Base-by-base conservation (phyloP, 1,139 yeast species). In the Pneumocystis wakefieldiae region DNA sequence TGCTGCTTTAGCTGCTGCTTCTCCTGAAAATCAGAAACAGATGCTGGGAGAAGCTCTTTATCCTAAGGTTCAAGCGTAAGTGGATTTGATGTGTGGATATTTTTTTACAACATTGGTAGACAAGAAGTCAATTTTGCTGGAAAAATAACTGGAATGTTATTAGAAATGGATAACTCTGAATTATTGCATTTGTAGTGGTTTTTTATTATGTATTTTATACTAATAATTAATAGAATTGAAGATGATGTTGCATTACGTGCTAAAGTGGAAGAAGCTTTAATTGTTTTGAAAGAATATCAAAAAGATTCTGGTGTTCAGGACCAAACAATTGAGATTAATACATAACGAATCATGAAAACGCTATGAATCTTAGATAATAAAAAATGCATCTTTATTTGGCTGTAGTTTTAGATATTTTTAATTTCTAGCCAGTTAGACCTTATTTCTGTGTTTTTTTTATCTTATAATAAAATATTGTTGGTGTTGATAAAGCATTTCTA, bases 131-230 rank as follows among this genome's bases (percentile, higher is more conserved):
- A 89, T 78, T 91, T 96, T 74, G 97, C 97, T 71, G 96, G 97
- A 79, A 92, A 91, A 82, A 90, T 92, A 76, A 92, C 99, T 71
- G 98, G 97, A 80, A 92, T 92, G 98, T 85, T 92, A 81, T 84
- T 92, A 75, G 97, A 91, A 76, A 85, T 92, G 84, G 95, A 90
- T 74, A 88, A 87, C 78, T 84, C 84, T 74, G 97, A 92, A 79
- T 87, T 94, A 72, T 79, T 91, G 74, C 86, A 87, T 68, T 82
- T 92, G 76, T 57, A 28, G n/a, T 3, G 29, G 1, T 28, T 57
- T 57, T 29, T 39, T 84, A 88, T 76, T 37, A 37, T 39, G n/a
- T 39, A 5, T 57, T n/a, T 57, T 39, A 24, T 57, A 24, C 28
- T 39, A 48, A 48, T 15, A 24, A 14, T 24, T 37, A 28, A 12